Conservation (phyloP, 129 eudicot genomes). For the Silybum marianum region DNA sequence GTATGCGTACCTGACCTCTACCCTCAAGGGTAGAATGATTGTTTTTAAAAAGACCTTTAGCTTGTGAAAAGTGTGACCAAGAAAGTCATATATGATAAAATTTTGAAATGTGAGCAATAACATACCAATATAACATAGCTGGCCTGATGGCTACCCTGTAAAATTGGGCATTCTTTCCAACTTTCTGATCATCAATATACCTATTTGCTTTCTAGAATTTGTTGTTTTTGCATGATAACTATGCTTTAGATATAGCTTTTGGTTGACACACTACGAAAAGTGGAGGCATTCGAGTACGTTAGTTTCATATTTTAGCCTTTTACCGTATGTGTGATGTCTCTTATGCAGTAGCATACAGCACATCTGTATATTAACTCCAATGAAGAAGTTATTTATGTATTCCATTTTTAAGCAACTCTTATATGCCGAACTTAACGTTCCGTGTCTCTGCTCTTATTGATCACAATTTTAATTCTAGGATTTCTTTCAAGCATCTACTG, state of each 20-base stretch:
- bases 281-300: neutral
- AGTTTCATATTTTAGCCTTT: neutral
- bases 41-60: neutral
- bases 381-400: neutral
- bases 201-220: too few species aligned
- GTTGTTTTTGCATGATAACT: neutral
- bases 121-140: too few species aligned
- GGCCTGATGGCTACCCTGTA: too few species aligned
- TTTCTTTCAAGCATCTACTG: constrained; percentile 55
- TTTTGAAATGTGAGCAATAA: neutral
- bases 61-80: neutral
- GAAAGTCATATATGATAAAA: neutral
- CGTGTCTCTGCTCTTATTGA: neutral
- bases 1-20: neutral
- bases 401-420: neutral
- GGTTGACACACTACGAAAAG: neutral
- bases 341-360: neutral
- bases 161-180: too few species aligned
- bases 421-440: neutral
- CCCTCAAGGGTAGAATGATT: neutral
- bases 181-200: too few species aligned
- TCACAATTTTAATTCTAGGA: constrained; percentile 31
- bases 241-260: neutral
- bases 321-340: neutral
- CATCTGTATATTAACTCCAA: neutral